Conservation (phyloP, 257 asterid genomes). For the Lantana camara region DNA sequence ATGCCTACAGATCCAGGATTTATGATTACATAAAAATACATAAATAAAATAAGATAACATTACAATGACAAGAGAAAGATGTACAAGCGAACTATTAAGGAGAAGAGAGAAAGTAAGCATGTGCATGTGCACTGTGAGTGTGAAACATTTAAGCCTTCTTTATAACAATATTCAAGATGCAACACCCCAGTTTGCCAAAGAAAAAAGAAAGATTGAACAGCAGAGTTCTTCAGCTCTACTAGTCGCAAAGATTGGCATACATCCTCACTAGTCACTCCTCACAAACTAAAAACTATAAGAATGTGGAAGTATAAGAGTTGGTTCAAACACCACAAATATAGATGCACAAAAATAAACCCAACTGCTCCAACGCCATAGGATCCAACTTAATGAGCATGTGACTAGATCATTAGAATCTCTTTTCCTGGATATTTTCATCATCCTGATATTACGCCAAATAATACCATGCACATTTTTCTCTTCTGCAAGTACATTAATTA, state of each 20-base stretch:
- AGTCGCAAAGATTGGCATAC: constrained; percentile 12
- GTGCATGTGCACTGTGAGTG: neutral
- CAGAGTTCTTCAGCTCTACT: constrained; percentile 10
- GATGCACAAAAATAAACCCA: neutral
- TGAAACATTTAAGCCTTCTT: neutral
- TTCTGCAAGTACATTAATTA: neutral
- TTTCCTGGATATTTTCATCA: constrained; percentile 7
- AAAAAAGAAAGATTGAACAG: neutral
- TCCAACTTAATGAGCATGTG: constrained; percentile 1
- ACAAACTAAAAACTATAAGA: neutral
- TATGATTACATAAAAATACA: constrained; percentile 4
- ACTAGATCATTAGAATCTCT: neutral
- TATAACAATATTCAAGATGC: constrained; percentile 2
- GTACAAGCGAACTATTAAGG: constrained; percentile 14
- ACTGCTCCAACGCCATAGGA: neutral
- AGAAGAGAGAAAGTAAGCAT: neutral
- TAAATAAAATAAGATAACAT: constrained; percentile 13
- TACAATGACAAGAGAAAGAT: constrained; percentile 8
- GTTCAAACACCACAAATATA: neutral
- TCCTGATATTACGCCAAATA: constrained; percentile 4
- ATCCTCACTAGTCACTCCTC: no score
- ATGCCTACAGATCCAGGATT: constrained; percentile 53
- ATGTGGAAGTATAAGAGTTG: neutral
- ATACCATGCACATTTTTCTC: constrained; percentile 16
- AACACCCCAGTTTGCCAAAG: neutral